Evolutionary conservation across 257 asterid species (phyloP).

Genomic region (Fraxinus quadrangulata): DNA sequence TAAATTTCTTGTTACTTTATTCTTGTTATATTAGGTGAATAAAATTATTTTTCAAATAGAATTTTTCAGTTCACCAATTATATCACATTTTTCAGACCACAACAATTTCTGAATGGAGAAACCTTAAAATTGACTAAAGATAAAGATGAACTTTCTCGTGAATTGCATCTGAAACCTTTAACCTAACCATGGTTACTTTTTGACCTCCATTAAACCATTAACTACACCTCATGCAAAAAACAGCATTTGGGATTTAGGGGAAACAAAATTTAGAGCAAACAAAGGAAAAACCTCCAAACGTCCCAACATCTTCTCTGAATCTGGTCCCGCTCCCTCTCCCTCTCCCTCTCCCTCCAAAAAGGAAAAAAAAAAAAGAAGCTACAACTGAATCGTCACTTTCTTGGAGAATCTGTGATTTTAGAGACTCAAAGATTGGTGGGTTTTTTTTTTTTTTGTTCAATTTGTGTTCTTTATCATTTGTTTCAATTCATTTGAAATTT

Average conservation of each 20-base stretch:
- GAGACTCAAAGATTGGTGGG: conserved; percentile 44
- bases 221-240: conserved; percentile 43
- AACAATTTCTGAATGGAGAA: neutral
- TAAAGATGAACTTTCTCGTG: conserved; percentile 19
- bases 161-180: conserved; percentile 17
- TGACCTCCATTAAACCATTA: conserved; percentile 30
- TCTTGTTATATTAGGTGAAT: too few relatives aligned
- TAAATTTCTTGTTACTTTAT: too few relatives aligned
- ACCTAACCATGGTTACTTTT: conserved; percentile 67
- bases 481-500: conserved; percentile 19
- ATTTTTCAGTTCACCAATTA: neutral
- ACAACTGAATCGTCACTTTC: neutral
- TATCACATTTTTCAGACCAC: neutral
- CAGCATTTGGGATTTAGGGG: conserved; percentile 46
- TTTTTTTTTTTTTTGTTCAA: conserved; percentile 24
- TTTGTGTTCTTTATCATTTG: conserved; percentile 11
- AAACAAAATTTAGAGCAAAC: neutral
- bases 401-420: conserved; percentile 8
- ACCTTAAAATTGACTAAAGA: neutral
- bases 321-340: neutral
- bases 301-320: conserved; percentile 6
- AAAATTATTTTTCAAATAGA: neutral
- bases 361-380: neutral
- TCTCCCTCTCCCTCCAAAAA: conserved; percentile 9
- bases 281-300: neutral